phyloP scores from a whole-genome alignment of 1,139 yeast genomes.

The Suhomyces terraborum region DNA sequence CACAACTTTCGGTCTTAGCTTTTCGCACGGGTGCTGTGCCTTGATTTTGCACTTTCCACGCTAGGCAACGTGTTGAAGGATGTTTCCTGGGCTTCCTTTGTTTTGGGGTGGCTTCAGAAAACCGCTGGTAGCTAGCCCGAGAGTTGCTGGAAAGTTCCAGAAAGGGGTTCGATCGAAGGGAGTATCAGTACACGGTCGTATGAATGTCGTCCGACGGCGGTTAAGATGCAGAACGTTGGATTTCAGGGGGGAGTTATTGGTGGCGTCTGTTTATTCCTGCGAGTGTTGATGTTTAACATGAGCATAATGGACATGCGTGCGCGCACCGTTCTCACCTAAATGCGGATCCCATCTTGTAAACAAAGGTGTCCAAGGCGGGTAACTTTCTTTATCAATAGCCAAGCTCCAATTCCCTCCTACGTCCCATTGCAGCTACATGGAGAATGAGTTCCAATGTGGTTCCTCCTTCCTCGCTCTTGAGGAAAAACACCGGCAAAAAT shows the following conservation, averaged over 20 bases:
- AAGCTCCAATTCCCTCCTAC: background rate
- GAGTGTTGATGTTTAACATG: slow-evolving; percentile 4
- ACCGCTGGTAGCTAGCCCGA: background rate
- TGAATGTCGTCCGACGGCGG: background rate
- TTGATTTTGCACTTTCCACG: background rate
- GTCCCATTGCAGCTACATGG: background rate
- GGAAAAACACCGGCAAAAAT: slow-evolving; percentile 34
- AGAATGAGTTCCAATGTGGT: slow-evolving; percentile 15
- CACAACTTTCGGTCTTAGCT: background rate
- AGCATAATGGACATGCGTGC: slow-evolving; percentile 9
- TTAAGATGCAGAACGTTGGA: background rate
- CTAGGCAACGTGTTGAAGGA: background rate
- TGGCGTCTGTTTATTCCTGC: background rate
- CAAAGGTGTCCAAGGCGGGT: slow-evolving; percentile 8
- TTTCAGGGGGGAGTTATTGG: background rate
- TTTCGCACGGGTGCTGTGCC: background rate
- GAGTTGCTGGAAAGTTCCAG: background rate
- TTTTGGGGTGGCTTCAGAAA: background rate
- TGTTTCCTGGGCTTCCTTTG: slow-evolving; percentile 1
- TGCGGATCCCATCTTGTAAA: slow-evolving; percentile 3
- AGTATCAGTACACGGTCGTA: background rate
- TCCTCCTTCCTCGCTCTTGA: slow-evolving; percentile 31
- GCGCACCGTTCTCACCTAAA: slow-evolving; percentile 9
- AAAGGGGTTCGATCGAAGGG: background rate
- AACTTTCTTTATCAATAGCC: slow-evolving; percentile 1